Base-by-base conservation (phyloP, 2,329 filamentous ascomycete species). In the Cytospora leucostoma region DNA sequence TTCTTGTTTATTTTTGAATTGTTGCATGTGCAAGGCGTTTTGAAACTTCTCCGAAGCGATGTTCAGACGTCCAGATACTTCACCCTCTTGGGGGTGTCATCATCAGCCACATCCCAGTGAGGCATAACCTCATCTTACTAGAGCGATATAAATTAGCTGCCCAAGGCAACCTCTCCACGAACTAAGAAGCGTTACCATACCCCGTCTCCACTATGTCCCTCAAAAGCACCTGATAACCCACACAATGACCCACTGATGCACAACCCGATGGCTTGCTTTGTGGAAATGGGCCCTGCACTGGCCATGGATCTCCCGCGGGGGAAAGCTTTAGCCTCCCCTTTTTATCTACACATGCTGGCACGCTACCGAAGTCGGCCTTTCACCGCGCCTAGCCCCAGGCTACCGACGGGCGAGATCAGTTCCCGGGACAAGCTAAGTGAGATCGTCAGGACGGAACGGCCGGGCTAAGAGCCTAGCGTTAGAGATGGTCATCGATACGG, bases 1-100 rank as follows among this genome's bases (percentile, higher is more conserved):
- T 27, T 60, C 13, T 40, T 32, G 33, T 27, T 47, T 54, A 50
- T 47, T 33, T 32, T 11, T 40, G 40, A 64, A 59, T 52, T 47
- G 59, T 54, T 65, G 66, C 66, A 67, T 62, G 66, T 65, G 61
- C 61, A 57, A 52, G 57, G 65, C 65, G 58, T 60, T 60, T 40
- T 33, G 50, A 51, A 59, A 35, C 56, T 60, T 50, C 58, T 54
- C 49, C 44, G 54, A 44, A 34, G 37, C 53, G 58, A 60, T 60
- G 58, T 60, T 54, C 58, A 60, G 50, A 54, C 58, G 58, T 44
- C 58, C 33, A 53, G 58, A 33, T 35, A 10, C 40, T 27, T 27
- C 27, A 27, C 27, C 27, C 27, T 44, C 40, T 44, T 2, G 17
- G 40, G 17, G 40, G 40, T n/a, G 40, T 19, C 56, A 47, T 35